phyloP scores from a whole-genome alignment of 306 rosid species.

The Cajanus cajan region DNA sequence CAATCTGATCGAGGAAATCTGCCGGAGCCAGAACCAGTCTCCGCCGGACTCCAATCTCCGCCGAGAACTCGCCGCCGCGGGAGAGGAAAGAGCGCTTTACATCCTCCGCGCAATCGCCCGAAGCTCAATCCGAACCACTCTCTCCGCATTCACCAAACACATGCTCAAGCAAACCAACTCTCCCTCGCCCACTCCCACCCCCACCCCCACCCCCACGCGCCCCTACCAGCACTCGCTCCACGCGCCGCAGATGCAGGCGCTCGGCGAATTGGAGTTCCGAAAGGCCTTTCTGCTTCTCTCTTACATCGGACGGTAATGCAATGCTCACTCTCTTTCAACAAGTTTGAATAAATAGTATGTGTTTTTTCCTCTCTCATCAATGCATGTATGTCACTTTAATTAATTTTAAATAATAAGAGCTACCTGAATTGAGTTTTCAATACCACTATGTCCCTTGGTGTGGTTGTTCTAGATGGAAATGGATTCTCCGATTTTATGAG shows the following conservation, averaged over 20 bases:
- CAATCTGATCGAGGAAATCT: neutral
- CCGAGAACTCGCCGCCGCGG: neutral
- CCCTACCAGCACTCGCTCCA: too few relatives aligned
- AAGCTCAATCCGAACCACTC: neutral
- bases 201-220: neutral
- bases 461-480: too few relatives aligned
- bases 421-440: too few relatives aligned
- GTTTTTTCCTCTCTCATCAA: too few relatives aligned
- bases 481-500: too few relatives aligned
- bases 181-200: neutral
- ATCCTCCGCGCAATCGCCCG: neutral
- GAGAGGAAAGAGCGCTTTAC: neutral
- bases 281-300: constrained; percentile 61
- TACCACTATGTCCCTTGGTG: too few relatives aligned
- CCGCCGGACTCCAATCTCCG: neutral
- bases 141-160: neutral
- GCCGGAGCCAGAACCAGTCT: neutral
- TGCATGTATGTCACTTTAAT: too few relatives aligned
- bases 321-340: too few relatives aligned
- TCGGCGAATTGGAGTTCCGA: constrained; percentile 74
- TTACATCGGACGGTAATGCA: constrained; percentile 56
- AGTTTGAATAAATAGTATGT: too few relatives aligned
- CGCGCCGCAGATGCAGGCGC: constrained; percentile 24
- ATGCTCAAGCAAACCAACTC: neutral
- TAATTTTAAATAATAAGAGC: too few relatives aligned